A percentile compares a stretch with the other conserved stretches of the same genome.
Conservation (phyloP, 1,139 yeast species). For the Blastobotrys buckinghamii region DNA sequence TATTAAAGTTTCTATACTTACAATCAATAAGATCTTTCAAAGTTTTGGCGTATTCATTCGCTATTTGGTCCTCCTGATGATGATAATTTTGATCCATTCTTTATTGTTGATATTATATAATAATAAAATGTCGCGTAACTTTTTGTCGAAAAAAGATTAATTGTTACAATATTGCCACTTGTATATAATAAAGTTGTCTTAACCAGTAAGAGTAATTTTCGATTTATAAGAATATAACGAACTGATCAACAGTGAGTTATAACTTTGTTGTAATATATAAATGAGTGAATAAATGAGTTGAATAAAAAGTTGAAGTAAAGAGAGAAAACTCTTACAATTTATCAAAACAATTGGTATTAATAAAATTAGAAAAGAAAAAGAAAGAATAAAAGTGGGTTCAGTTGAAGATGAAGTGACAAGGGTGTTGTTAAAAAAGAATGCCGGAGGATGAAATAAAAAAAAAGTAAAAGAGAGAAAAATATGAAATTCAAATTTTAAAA, state of each 20-base stretch:
- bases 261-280: background rate
- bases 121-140: background rate
- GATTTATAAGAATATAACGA: no score
- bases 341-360: background rate
- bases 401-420: background rate
- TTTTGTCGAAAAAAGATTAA: background rate
- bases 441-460: background rate
- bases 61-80: slow-evolving; percentile 9
- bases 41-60: slow-evolving; percentile 15
- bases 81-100: slow-evolving; percentile 3
- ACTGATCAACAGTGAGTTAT: slow-evolving; percentile 6
- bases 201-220: slow-evolving; percentile 5
- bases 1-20: background rate
- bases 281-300: background rate
- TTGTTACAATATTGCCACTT: background rate
- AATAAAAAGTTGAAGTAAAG: background rate
- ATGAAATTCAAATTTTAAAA: background rate
- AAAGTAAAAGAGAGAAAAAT: background rate
- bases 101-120: no score
- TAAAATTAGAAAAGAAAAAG: background rate
- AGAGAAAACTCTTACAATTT: background rate
- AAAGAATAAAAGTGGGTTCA: slow-evolving; percentile 2
- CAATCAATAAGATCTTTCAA: slow-evolving; percentile 13
- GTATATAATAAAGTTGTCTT: background rate
- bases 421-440: background rate